These are phyloP conservation scores for Euryodendron excelsum DNA, from an alignment of 148 eudicot species.

Conservation along the genomic window DNA sequence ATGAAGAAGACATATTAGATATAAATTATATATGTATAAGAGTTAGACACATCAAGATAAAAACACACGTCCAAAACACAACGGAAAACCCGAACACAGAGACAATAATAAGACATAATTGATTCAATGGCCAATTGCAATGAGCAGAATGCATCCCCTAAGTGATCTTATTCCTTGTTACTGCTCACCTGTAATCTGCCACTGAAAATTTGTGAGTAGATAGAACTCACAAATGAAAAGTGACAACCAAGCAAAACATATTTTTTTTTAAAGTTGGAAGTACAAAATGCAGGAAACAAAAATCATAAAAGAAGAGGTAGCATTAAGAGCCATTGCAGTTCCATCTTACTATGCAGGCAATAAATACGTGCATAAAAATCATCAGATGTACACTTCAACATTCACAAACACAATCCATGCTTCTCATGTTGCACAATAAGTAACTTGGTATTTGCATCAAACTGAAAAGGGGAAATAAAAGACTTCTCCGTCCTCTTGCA, in stretches of 20 bases:
- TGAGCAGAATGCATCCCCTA: no score
- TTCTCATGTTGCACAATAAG: not conserved
- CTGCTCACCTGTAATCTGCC: not conserved
- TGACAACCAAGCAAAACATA: not conserved
- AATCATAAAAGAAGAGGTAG: no score
- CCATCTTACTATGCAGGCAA: not conserved
- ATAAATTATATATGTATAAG: not conserved
- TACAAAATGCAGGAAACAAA: not conserved
- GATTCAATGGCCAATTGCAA: not conserved
- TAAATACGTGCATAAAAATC: not conserved
- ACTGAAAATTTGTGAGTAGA: not conserved
- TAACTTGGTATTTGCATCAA: not conserved
- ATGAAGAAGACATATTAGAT: not conserved
- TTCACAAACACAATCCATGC: not conserved
- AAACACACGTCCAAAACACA: not conserved
- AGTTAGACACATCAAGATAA: constrained; percentile 11
- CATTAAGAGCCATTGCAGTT: no score
- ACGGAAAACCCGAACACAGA: not conserved
- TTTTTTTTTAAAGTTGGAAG: no score
- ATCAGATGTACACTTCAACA: not conserved
- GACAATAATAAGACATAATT: not conserved
- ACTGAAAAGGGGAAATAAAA: not conserved
- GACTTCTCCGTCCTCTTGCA: not conserved
- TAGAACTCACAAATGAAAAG: not conserved
- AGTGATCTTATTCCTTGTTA: constrained; percentile 3